phyloP scores from a whole-genome alignment of 371 early-diverging fungal species.

The Mortierella sp. region DNA sequence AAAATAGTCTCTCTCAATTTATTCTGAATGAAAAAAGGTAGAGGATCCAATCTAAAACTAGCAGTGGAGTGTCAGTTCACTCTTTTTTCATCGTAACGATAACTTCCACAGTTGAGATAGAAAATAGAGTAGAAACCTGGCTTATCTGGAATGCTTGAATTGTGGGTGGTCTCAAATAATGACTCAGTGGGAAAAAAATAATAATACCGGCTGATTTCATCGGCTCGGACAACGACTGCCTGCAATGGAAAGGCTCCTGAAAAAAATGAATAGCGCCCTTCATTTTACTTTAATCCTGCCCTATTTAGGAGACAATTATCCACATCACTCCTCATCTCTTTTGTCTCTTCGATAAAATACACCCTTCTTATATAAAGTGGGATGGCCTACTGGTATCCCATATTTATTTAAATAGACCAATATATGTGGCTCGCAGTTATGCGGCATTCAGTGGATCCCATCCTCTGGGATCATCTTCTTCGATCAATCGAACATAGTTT shows the following conservation, averaged over 20 bases:
- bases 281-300: not conserved
- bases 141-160: too few relatives aligned
- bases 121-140: too few relatives aligned
- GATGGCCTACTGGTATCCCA: too few relatives aligned
- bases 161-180: not conserved
- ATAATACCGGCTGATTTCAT: not conserved
- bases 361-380: too few relatives aligned
- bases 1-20: not conserved
- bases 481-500: slow-evolving; percentile 3
- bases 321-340: too few relatives aligned
- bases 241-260: slow-evolving; percentile 15
- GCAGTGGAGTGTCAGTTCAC: too few relatives aligned
- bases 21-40: not conserved
- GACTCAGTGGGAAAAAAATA: not conserved
- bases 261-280: not conserved
- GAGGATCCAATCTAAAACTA: too few relatives aligned
- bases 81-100: too few relatives aligned
- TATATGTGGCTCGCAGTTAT: not conserved
- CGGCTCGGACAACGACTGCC: slow-evolving; percentile 21
- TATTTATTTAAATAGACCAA: too few relatives aligned
- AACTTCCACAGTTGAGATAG: too few relatives aligned
- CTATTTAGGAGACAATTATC: slow-evolving; percentile 2
- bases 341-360: too few relatives aligned
- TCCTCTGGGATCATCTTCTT: not conserved
- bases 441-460: not conserved